Percentiles rank a stretch among this genome's conserved stretches.
Evolutionary conservation across 257 asterid species (phyloP).

Genomic region (Nicotiana undulata): DNA sequence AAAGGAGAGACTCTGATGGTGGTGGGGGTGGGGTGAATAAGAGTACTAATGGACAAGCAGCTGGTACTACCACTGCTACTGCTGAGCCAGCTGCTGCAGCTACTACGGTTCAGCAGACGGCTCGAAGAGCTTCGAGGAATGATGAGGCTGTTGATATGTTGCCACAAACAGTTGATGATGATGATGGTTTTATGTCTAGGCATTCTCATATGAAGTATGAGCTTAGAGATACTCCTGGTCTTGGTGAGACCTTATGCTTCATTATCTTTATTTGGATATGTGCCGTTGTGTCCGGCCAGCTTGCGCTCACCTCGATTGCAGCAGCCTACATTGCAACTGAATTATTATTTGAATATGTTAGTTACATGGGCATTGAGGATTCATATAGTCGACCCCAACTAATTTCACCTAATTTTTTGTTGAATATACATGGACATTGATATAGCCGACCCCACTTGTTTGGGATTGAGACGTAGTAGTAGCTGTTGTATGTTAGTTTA

Average conservation of each 20-base stretch:
- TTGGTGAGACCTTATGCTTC: slow-evolving; percentile 47
- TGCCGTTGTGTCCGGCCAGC: neutral
- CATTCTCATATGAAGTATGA: slow-evolving; percentile 88
- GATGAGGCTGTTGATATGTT: slow-evolving; percentile 51
- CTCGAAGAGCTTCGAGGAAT: slow-evolving; percentile 41
- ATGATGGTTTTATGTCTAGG: slow-evolving; percentile 59
- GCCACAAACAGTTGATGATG: slow-evolving; percentile 62
- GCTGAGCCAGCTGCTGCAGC: slow-evolving; percentile 22
- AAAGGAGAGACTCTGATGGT: slow-evolving; percentile 81
- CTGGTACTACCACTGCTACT: slow-evolving; percentile 14
- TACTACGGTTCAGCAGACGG: slow-evolving; percentile 12
- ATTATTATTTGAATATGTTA: neutral
- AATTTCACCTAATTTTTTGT: too few relatives aligned
- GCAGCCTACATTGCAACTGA: neutral
- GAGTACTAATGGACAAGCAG: slow-evolving; percentile 46
- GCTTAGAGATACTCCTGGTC: slow-evolving; percentile 88
- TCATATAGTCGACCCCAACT: too few relatives aligned
- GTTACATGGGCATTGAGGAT: neutral
- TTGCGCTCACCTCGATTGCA: neutral
- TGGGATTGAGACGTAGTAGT: too few relatives aligned
- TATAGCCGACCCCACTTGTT: too few relatives aligned
- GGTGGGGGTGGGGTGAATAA: slow-evolving; percentile 21
- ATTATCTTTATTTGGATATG: neutral
- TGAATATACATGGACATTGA: too few relatives aligned
- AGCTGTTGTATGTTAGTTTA: too few relatives aligned